Evolutionary conservation across 225 moss, liverwort and hornwort genomes (phyloP), one percentile per base, ranked within the genome.

Genomic region (Pleurozium schreberi): DNA sequence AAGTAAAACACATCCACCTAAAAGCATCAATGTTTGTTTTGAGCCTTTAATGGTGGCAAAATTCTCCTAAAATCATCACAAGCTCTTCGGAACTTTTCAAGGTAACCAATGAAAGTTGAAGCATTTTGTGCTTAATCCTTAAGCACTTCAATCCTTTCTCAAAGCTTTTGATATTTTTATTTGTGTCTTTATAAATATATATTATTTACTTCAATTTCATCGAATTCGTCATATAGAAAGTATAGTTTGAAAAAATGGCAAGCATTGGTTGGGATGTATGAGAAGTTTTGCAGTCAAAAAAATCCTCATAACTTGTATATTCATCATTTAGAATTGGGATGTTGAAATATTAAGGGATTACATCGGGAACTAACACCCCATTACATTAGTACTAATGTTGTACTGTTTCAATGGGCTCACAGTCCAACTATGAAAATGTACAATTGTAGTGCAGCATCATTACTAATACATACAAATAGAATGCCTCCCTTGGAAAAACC

Each of bases 21-120:
- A 36, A 52, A 23, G 12, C 31, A 75, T 20, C 20, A 49, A 12
- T 36, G 3, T 2, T 4, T 76, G 3, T 52, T 52, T 9, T 14
- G 23, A 9, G 5, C 14, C 14, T 53, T 76, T 1, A 76, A 36
- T 36, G 5, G 3, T 34, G 21, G 3, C 0, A 0, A 49, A 75
- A 75, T 49, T 50, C 12, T 49, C 0, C 11, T 2, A 0, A 13
- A 50, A 13, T 2, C 12, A 75, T 33, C 3, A 75, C 47, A 74
- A 74, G 18, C 7, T 31, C 11, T 49, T 0, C 0, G 0, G 6
- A 49, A 7, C 0, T 75, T 47, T 4, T 33, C 3, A 33, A 49
- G 20, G 2, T 0, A 1, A 0, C 18, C 0, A 9, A 22, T 76
- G 23, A 23, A 76, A 22, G 52, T 75, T 11, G 19, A 33, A 49